phyloP scores from a whole-genome alignment of 2,329 filamentous ascomycete genomes.

The Niveomyces coronatus region DNA sequence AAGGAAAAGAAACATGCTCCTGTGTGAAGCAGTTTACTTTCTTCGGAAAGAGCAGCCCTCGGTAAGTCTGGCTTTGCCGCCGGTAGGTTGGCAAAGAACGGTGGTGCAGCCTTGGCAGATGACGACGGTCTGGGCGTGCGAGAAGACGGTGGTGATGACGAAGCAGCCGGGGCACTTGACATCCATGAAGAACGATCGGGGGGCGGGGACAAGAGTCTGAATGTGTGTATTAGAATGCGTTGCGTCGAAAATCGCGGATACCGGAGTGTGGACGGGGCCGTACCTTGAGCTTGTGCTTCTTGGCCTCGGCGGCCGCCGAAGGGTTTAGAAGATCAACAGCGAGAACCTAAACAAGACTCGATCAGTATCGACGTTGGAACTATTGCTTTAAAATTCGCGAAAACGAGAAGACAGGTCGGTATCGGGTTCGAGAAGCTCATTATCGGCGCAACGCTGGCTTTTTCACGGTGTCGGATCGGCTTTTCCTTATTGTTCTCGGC shows the following conservation, averaged over 20 bases:
- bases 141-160: conserved; percentile 99
- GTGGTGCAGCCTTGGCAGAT: conserved; percentile 99
- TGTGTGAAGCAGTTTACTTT: conserved; percentile 67
- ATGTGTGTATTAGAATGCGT: conserved; percentile 12
- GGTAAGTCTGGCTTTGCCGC: conserved; percentile 96
- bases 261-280: conserved; percentile 14
- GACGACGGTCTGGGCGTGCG: conserved; percentile 99
- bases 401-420: too few species aligned
- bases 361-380: too few species aligned
- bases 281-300: conserved; percentile 99
- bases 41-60: conserved; percentile 99
- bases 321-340: conserved; percentile 99
- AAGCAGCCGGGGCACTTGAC: conserved; percentile 99
- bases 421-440: too few species aligned
- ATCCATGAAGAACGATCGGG: conserved; percentile 99
- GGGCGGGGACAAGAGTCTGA: conserved; percentile 85
- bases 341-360: conserved; percentile 67
- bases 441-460: too few species aligned
- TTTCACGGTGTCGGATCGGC: too few species aligned
- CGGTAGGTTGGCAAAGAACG: conserved; percentile 98
- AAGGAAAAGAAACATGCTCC: conserved; percentile 36
- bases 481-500: too few species aligned
- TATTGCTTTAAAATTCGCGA: too few species aligned
- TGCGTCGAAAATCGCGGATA: conserved; percentile 5
- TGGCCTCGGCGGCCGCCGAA: conserved; percentile 90